These are phyloP conservation scores for Zea mays DNA, from an alignment of 176 grass and related monocot species.

Conservation along the genomic window Zm-B73-REFERENCE-NAM-5.0 NC_050096.1:212366001-212366500, in stretches of 20 bases:
- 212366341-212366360: not conserved
- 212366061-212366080: slow-evolving; percentile 34
- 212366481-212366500: slow-evolving; percentile 28
- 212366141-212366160: slow-evolving; percentile 21
- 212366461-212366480: slow-evolving; percentile 28
- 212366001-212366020: no score
- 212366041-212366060: not conserved
- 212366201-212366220: not conserved
- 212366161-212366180: not conserved
- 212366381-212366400: not conserved
- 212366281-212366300: not conserved
- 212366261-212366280: not conserved
- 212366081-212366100: slow-evolving; percentile 42
- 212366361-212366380: not conserved
- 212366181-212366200: not conserved
- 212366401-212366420: not conserved
- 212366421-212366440: not conserved
- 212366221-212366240: not conserved
- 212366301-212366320: not conserved
- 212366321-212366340: not conserved
- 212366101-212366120: slow-evolving; percentile 1
- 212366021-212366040: no score
- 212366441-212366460: slow-evolving; percentile 5
- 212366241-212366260: not conserved
- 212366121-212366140: slow-evolving; percentile 1